phyloP scores from a whole-genome alignment of 345 rosid genomes.

The Raphanus sativus region DNA sequence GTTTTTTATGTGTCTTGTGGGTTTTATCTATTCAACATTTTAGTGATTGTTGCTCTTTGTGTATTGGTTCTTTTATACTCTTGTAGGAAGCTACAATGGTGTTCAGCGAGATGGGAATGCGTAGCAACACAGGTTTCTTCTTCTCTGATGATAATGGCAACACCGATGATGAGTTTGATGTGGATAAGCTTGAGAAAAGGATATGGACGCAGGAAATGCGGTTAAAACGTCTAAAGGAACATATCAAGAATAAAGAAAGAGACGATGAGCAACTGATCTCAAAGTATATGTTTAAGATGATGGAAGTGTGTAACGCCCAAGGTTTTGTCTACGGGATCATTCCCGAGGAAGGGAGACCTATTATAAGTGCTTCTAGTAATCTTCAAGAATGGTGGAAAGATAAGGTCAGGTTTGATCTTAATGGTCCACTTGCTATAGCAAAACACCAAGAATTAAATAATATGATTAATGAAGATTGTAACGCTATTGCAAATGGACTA shows the following conservation, averaged over 20 bases:
- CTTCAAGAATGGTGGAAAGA: slow-evolving; percentile 7
- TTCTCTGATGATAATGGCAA: neutral
- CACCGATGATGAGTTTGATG: slow-evolving; percentile 1
- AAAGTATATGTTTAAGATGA: neutral
- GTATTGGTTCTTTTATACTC: neutral
- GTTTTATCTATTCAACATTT: neutral
- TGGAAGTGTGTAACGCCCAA: neutral
- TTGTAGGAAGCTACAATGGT: neutral
- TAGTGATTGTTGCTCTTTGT: neutral
- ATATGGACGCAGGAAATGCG: neutral
- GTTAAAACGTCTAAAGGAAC: neutral
- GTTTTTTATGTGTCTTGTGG: neutral
- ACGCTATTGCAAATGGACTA: neutral
- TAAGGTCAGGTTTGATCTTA: neutral
- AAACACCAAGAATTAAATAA: neutral
- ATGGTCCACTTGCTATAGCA: slow-evolving; percentile 1
- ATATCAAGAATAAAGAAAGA: neutral
- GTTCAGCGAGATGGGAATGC: neutral
- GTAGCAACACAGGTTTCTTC: neutral
- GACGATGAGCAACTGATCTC: neutral
- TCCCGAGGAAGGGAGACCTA: neutral
- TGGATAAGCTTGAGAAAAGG: neutral
- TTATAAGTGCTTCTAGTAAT: neutral
- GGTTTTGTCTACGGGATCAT: slow-evolving; percentile 4
- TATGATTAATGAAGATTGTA: neutral